Evolutionary conservation across 495 filamentous ascomycete species (phyloP).

Genomic region (Astrocystis sublimbata): DNA sequence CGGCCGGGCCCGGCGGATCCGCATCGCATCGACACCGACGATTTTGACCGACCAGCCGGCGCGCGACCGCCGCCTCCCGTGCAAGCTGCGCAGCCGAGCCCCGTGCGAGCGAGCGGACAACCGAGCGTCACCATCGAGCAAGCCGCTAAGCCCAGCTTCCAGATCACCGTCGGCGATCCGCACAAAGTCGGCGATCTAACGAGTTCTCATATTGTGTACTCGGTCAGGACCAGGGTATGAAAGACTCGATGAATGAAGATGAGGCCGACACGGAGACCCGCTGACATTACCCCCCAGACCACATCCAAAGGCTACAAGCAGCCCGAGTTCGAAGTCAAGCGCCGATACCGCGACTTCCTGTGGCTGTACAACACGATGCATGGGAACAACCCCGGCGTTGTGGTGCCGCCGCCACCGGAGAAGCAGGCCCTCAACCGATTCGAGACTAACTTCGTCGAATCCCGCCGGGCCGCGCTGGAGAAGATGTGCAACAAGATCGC

Average conservation of each 20-base stretch:
- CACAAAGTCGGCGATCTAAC: conserved; percentile 97
- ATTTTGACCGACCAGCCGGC: conserved; percentile 40
- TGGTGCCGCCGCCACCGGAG: conserved; percentile 94
- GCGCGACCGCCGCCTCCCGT: conserved; percentile 74
- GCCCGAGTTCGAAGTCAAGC: conserved; percentile 85
- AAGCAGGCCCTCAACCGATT: conserved; percentile 97
- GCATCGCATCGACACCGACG: conserved; percentile 59
- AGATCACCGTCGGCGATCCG: conserved; percentile 93
- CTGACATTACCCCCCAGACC: conserved; percentile 55
- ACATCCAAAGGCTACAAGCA: conserved; percentile 93
- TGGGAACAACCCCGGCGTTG: conserved; percentile 89
- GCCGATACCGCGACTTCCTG: conserved; percentile 93
- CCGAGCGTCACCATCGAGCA: conserved; percentile 86
- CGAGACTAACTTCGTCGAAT: conserved; percentile 95
- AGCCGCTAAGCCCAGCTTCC: conserved; percentile 85
- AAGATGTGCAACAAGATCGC: conserved; percentile 97
- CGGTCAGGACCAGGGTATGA: conserved; percentile 85
- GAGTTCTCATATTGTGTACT: conserved; percentile 95
- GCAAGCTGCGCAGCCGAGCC: conserved; percentile 59
- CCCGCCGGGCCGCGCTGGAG: conserved; percentile 83
- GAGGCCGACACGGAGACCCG: not conserved
- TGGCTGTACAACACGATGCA: conserved; percentile 96
- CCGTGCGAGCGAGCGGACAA: conserved; percentile 62
- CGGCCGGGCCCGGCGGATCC: conserved; percentile 50
- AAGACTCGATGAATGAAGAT: too few species aligned